Base-by-base conservation (phyloP, 208 protist genomes). In the Novymonas esmeraldas region DNA sequence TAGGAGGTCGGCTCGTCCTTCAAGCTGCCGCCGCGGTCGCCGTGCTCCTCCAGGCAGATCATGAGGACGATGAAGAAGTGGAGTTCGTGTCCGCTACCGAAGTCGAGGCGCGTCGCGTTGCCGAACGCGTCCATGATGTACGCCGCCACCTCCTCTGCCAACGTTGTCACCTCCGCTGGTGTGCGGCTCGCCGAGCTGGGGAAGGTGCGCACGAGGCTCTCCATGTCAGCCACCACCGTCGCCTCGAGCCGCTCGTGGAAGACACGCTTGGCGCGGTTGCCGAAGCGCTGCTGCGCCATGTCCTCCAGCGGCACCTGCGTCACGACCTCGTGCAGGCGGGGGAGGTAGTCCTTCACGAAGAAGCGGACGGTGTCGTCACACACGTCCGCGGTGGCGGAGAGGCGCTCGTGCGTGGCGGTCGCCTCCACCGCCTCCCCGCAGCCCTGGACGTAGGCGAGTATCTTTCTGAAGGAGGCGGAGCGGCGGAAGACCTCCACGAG, bases 51-150 rank as follows among this genome's bases (percentile, higher is more conserved):
- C 9, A 99, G 79, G 71, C 87, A 92, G 24, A 95, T 95, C 75
- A 92, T 93, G 28, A 99, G 36, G 18, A 96, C 95, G 4, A 89
- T 82, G 31, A 99, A 89, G 77, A 99, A 99, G 63, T 97, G 84
- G n/a, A 98, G 61, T 79, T 99, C 99, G 70, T 99, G 98, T 20
- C 99, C 98, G 9, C 97, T 99, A 56, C 99, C 99, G 75, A 99
- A 99, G 82, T 99, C 99, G 6, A 99, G 98, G 42, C 99, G 90
- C 3, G 81, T 94, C 26, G 68, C 52, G 70, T 99, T 98, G 3
- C 99, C 99, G 54, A 99, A 99, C 33, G 84, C 63, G 52, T 97
- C 93, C 42, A 78, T 66, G 9, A 98, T 64, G 78, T 99, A 99
- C 16, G 71, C 71, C 3, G 65, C 70, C 11, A 99, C 31, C 79